Base-by-base conservation (phyloP, 2,329 filamentous ascomycete genomes). In the Pseudogymnoascus sp. region DNA sequence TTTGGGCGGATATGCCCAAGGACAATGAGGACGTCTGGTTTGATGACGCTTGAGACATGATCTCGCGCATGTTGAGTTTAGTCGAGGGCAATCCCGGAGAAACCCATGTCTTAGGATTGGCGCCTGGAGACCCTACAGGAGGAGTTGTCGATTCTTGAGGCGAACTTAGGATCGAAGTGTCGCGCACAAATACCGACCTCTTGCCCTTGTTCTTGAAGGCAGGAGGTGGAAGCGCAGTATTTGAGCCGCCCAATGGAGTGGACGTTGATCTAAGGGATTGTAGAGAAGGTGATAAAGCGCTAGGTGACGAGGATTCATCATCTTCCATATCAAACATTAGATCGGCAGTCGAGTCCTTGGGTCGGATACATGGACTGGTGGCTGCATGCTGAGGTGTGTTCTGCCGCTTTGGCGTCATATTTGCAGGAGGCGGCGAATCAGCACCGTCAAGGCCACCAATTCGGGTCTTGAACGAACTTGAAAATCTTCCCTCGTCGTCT, bases 241-340 rank as follows among this genome's bases (percentile, higher is more conserved):
- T 55, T 14, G 28, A 33, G n/a, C n/a, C 9, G 2, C 28, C 49
- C 5, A 55, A 33, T 28, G 49, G 49, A 33, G 49, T 55, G n/a
- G 45, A 45, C 12, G 25, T 14, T 55, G 49, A 14, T 14, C 49
- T 16, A 14, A 35, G 5, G 5, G 49, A 28, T 14, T 33, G n/a
- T 58, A 33, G 9, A 3, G 65, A 66, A 38, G 66, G 65, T 23
- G 38, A 64, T 25, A 65, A 62, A 60, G 62, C 67, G 36, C 45
- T 45, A 42, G 60, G 55, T 12, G 58, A 35, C 8, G 67, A 62
- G 12, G 62, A 41, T 16, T 71, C 69, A 30, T 72, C 72, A 19
- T 95, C 92, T 63, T 96, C 93, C 92, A 97, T 97, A 67, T 91
- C 86, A 71, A 97, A 97, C 74, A 96, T 96, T 62, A 97, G 80